Evolutionary conservation across 257 asterid genomes (phyloP).

Genomic region (Fraxinus cuspidata): DNA sequence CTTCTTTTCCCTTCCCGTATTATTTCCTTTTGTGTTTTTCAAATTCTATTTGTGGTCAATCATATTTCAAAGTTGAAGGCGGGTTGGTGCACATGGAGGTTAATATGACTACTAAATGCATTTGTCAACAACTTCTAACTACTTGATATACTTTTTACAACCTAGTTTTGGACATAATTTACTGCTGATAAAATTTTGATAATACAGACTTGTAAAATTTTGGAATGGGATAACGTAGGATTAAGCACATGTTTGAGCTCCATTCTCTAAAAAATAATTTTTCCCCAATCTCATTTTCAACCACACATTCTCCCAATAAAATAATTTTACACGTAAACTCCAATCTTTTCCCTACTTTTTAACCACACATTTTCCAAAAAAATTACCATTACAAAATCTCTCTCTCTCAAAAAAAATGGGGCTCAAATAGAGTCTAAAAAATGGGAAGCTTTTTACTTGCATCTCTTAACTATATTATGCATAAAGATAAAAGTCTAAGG

Average conservation of each 20-base stretch:
- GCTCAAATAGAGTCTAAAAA: no score
- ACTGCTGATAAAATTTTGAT: neutral
- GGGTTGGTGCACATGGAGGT: conserved; percentile 4
- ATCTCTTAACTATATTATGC: neutral
- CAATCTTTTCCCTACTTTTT: no score
- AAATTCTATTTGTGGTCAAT: conserved; percentile 4
- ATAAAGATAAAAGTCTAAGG: neutral
- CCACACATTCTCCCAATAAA: no score
- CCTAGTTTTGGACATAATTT: neutral
- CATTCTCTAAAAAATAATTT: no score
- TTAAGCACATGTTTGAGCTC: no score
- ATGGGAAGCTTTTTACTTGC: neutral
- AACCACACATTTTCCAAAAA: no score
- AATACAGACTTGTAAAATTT: neutral
- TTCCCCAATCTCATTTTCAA: no score
- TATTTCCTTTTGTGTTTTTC: neutral
- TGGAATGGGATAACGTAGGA: neutral
- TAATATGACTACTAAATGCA: conserved; percentile 13
- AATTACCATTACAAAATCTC: no score
- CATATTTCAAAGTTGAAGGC: neutral
- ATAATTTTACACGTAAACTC: no score
- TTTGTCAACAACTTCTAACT: conserved; percentile 15
- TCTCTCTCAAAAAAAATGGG: no score
- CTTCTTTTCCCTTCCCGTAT: neutral
- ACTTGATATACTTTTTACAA: neutral